Evolutionary conservation across 257 asterid genomes (phyloP).

Genomic region (Solanum peruvianum): DNA sequence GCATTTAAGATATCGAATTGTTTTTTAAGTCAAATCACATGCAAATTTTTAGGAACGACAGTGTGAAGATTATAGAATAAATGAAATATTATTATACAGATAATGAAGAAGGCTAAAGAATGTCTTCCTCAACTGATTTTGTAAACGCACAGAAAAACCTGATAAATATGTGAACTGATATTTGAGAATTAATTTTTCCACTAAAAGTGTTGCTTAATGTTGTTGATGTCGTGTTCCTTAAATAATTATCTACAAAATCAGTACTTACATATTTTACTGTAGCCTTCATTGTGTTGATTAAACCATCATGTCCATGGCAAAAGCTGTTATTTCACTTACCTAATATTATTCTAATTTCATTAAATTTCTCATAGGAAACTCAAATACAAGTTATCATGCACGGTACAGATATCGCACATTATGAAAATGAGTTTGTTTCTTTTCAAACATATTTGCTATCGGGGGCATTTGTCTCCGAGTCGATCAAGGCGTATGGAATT

Average conservation of each 20-base stretch:
- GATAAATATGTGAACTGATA: no score
- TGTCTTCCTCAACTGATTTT: no score
- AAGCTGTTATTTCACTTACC: not conserved
- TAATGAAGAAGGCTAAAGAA: no score
- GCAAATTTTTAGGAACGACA: no score
- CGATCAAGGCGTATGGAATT: not conserved
- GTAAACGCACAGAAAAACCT: no score
- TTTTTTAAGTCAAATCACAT: conserved; percentile 4
- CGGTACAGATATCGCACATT: no score
- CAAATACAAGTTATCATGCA: no score
- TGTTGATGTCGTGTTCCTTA: not conserved
- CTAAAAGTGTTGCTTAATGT: not conserved
- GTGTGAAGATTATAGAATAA: no score
- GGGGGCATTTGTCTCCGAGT: not conserved
- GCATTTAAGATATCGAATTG: conserved; percentile 74
- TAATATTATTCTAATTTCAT: no score
- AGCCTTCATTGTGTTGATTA: not conserved
- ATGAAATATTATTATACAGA: no score
- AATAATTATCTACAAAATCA: not conserved
- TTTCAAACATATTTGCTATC: not conserved
- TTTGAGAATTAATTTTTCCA: not conserved
- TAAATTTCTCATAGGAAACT: no score
- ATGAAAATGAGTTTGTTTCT: not conserved
- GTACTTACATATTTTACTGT: not conserved
- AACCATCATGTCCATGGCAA: not conserved